phyloP scores from a whole-genome alignment of 306 rosid genomes.

The Prunus dulcis region DNA sequence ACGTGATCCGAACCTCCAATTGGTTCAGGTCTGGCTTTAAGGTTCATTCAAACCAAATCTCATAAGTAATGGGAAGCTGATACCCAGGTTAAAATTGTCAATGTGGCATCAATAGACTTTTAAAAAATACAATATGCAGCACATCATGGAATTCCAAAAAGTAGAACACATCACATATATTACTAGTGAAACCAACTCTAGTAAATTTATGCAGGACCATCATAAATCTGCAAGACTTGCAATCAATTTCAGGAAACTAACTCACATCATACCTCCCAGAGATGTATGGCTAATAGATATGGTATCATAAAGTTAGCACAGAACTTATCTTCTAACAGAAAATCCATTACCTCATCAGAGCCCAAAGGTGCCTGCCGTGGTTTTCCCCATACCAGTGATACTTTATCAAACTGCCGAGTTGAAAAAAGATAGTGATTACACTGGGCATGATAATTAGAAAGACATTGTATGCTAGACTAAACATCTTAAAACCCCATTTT shows the following conservation, averaged over 20 bases:
- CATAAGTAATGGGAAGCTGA: neutral
- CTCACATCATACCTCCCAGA: slow-evolving; percentile 6
- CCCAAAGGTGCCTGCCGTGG: slow-evolving; percentile 83
- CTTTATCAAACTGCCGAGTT: slow-evolving; percentile 62
- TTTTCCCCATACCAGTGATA: slow-evolving; percentile 84
- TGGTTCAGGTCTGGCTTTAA: neutral
- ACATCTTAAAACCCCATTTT: neutral
- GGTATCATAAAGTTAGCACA: neutral
- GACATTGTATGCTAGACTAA: neutral
- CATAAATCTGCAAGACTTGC: neutral
- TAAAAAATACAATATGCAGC: neutral
- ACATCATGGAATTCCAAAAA: neutral
- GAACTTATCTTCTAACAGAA: slow-evolving; percentile 14
- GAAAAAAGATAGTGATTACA: slow-evolving; percentile 2
- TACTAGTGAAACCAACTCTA: neutral
- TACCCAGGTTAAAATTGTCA: neutral
- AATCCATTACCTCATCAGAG: slow-evolving; percentile 68
- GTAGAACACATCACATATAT: neutral
- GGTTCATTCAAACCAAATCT: neutral
- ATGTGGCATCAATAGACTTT: neutral
- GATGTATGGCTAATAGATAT: neutral
- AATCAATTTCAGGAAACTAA: neutral
- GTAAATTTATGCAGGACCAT: neutral
- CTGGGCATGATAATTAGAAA: neutral
- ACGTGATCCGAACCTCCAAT: neutral